Percentiles rank a stretch among this genome's conserved stretches.
These are phyloP conservation scores for Termitomyces sp. DNA, from an alignment of 768 basidiomycete species.

Conservation along the genomic window DNA sequence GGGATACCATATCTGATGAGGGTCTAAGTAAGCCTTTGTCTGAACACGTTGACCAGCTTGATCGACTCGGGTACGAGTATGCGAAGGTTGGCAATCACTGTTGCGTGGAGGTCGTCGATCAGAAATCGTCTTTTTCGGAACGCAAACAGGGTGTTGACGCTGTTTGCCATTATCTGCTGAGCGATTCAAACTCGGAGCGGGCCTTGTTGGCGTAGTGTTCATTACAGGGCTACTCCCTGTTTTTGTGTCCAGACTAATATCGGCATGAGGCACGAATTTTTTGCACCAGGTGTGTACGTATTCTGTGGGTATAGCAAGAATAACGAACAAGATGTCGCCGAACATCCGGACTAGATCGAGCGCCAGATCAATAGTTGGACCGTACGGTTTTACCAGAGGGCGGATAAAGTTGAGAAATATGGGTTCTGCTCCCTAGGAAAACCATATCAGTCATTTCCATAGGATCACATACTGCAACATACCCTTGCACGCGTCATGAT, in stretches of 20 bases:
- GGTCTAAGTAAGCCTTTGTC: not conserved
- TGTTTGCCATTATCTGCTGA: not conserved
- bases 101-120: not conserved
- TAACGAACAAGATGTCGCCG: constrained; percentile 53
- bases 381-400: constrained; percentile 73
- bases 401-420: constrained; percentile 77
- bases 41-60: constrained; percentile 9
- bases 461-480: constrained; percentile 18
- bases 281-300: constrained; percentile 31
- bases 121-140: constrained; percentile 10
- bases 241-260: constrained; percentile 16
- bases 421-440: constrained; percentile 75
- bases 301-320: constrained; percentile 34
- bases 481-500: constrained; percentile 69
- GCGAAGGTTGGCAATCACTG: not conserved
- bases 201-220: not conserved
- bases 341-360: constrained; percentile 57
- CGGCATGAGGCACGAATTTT: constrained; percentile 15
- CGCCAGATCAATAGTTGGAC: constrained; percentile 53
- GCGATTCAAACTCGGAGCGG: not conserved
- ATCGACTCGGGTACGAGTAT: constrained; percentile 3
- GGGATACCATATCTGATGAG: constrained; percentile 56
- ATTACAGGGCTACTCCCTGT: constrained; percentile 5
- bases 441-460: not conserved
- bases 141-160: constrained; percentile 1